Evolutionary conservation across 176 grass and related monocot genomes (phyloP).

Genomic region (Aegilops bicornis): DNA sequence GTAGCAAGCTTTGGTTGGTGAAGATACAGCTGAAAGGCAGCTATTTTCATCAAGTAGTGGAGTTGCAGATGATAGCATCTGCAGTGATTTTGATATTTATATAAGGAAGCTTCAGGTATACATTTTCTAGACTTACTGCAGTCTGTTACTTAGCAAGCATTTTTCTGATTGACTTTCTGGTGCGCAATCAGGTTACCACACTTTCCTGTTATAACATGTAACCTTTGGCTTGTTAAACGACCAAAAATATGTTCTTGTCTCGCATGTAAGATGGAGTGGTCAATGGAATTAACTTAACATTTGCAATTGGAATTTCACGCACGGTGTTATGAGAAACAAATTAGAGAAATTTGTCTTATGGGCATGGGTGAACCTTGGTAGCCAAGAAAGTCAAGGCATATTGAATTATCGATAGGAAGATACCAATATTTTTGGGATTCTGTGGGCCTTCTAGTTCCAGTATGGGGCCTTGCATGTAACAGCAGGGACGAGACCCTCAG

Average conservation of each 20-base stretch:
- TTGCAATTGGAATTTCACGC: background rate
- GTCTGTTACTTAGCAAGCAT: background rate
- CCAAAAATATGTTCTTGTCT: background rate
- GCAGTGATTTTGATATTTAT: conserved; percentile 89
- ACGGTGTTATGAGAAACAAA: background rate
- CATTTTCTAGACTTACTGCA: background rate
- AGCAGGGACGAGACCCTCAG: background rate
- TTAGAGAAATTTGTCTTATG: background rate
- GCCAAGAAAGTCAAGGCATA: background rate
- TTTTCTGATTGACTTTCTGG: background rate
- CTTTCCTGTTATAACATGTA: conserved; percentile 1
- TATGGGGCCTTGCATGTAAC: background rate
- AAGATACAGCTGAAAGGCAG: conserved; percentile 83
- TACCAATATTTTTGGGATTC: background rate
- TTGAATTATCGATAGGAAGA: background rate
- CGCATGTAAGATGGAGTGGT: background rate
- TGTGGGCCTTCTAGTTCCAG: background rate
- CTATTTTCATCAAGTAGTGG: conserved; percentile 73
- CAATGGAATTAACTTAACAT: background rate
- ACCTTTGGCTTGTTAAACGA: background rate
- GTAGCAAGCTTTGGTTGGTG: conserved; percentile 98
- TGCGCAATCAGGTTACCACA: background rate
- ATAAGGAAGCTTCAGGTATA: conserved; percentile 79
- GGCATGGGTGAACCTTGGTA: background rate
- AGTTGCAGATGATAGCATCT: conserved; percentile 54